phyloP scores from a whole-genome alignment of 1,284 basidiomycete genomes.

The Rhizoctonia solani region DNA sequence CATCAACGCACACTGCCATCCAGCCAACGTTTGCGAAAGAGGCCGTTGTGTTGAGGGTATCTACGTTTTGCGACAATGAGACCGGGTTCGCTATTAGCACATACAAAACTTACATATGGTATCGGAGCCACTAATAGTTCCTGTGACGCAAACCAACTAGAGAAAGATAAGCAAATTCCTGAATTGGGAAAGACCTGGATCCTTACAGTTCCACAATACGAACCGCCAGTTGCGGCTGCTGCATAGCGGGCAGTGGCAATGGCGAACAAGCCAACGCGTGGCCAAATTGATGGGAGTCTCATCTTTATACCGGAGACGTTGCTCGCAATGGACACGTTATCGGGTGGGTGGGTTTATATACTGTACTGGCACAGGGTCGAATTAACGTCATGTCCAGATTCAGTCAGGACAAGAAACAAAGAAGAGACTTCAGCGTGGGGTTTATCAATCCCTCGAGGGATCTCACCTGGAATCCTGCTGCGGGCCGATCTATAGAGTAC shows the following conservation, averaged over 20 bases:
- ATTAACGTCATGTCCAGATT: background rate
- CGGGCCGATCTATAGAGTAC: background rate
- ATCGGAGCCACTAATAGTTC: conserved; percentile 7
- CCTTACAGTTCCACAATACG: conserved; percentile 16
- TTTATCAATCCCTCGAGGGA: no score
- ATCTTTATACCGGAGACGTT: background rate
- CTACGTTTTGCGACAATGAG: background rate
- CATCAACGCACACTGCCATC: conserved; percentile 35
- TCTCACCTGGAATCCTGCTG: background rate
- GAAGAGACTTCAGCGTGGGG: background rate
- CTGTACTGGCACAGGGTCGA: background rate
- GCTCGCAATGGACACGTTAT: background rate
- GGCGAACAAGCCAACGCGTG: background rate
- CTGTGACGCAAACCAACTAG: conserved; percentile 9
- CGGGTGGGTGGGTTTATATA: background rate
- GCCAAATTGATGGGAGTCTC: background rate
- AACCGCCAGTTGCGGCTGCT: conserved; percentile 11
- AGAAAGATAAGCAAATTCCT: background rate
- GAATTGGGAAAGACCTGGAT: background rate
- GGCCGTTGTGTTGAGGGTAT: conserved; percentile 31
- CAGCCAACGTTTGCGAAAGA: conserved; percentile 28
- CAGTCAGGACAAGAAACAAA: background rate
- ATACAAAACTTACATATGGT: conserved; percentile 9
- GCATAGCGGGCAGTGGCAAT: background rate
- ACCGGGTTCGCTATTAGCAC: background rate